These are phyloP conservation scores for Botrytis fragariae DNA, from an alignment of 2,329 filamentous ascomycete genomes.

Conservation along the genomic window DNA sequence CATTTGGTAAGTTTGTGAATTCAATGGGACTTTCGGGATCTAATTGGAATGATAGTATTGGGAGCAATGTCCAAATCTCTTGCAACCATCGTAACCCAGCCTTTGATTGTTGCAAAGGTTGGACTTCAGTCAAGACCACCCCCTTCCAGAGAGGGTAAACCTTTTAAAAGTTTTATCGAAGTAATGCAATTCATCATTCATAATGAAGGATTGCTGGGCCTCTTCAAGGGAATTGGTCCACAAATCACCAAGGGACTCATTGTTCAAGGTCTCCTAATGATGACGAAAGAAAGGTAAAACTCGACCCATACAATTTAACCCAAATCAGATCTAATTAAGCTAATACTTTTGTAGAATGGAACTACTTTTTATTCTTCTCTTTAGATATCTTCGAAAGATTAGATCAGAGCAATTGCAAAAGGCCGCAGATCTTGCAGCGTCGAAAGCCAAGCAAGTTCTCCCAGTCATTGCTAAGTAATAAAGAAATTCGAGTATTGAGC, in stretches of 20 bases:
- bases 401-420: slow-evolving; percentile 68
- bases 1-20: slow-evolving; percentile 69
- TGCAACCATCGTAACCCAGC: slow-evolving; percentile 89
- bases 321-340: not conserved
- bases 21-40: not conserved
- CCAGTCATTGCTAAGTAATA: slow-evolving; percentile 35
- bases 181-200: slow-evolving; percentile 93
- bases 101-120: slow-evolving; percentile 96
- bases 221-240: slow-evolving; percentile 96
- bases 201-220: slow-evolving; percentile 75
- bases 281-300: slow-evolving; percentile 89
- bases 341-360: slow-evolving; percentile 63
- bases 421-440: slow-evolving; percentile 60
- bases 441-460: slow-evolving; percentile 49
- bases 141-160: slow-evolving; percentile 77
- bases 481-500: not conserved
- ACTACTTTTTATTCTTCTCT: slow-evolving; percentile 78
- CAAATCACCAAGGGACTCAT: slow-evolving; percentile 90
- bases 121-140: slow-evolving; percentile 92
- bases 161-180: slow-evolving; percentile 89
- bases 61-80: slow-evolving; percentile 90
- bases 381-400: slow-evolving; percentile 74
- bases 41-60: slow-evolving; percentile 57
- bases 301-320: not conserved
- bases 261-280: slow-evolving; percentile 96